A percentile compares a stretch with the other conserved stretches of the same genome.
phyloP scores from a whole-genome alignment of 2,329 filamentous ascomycete genomes.

The Dendrostoma leiphaemia region DNA sequence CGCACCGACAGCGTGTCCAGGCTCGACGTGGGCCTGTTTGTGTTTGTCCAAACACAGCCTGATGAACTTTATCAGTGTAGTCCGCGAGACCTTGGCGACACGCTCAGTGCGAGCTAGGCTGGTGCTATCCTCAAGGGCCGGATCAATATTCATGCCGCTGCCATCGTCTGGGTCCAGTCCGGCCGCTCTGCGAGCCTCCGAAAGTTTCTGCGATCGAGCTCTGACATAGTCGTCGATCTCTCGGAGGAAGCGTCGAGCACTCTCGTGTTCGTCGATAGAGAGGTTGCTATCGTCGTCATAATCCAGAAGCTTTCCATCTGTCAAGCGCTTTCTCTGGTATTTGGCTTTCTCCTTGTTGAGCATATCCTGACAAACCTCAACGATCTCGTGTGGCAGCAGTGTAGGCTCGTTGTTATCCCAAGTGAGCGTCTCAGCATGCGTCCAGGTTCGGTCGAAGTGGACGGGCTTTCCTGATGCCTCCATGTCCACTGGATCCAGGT shows the following conservation, averaged over 20 bases:
- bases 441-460: constrained; percentile 87
- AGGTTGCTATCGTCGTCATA: constrained; percentile 71
- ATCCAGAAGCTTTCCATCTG: constrained; percentile 59
- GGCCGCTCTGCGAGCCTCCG: constrained; percentile 47
- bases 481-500: constrained; percentile 96
- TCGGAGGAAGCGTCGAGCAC: constrained; percentile 76
- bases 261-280: constrained; percentile 75
- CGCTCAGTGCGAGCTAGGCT: constrained; percentile 56
- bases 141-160: constrained; percentile 28
- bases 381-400: constrained; percentile 72
- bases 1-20: constrained; percentile 92
- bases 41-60: constrained; percentile 84
- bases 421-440: constrained; percentile 72
- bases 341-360: constrained; percentile 67
- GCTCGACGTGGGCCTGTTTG: constrained; percentile 85
- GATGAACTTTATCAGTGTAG: constrained; percentile 74
- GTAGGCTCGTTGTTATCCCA: constrained; percentile 75
- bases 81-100: constrained; percentile 78
- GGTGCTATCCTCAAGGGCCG: constrained; percentile 22
- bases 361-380: constrained; percentile 63
- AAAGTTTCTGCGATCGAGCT: constrained; percentile 60
- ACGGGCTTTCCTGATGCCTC: constrained; percentile 91
- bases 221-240: constrained; percentile 73
- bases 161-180: constrained; percentile 44
- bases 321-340: constrained; percentile 57